A percentile compares a stretch with the other conserved stretches of the same genome.
Conservation (phyloP, 2,329 filamentous ascomycete species). For the Microsporum audouinii region DNA sequence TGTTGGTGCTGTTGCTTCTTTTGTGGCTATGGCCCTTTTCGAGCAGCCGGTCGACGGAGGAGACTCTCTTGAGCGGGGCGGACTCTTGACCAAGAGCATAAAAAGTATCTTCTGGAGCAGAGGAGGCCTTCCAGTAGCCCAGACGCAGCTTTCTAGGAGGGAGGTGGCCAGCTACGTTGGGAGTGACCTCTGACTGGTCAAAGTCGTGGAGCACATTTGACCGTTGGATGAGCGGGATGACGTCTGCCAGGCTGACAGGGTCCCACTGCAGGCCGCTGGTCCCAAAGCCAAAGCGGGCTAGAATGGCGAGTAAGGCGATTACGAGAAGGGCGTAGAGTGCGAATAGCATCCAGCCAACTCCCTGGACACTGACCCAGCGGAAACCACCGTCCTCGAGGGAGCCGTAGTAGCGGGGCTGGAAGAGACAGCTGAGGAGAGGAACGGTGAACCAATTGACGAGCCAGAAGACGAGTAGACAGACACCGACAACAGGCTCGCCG, state of each 20-base stretch:
- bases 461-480: constrained; percentile 62
- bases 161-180: constrained; percentile 37
- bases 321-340: constrained; percentile 60
- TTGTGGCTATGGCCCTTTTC: constrained; percentile 17
- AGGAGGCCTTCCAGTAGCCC: constrained; percentile 73
- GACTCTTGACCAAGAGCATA: constrained; percentile 64
- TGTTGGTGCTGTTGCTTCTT: constrained; percentile 11
- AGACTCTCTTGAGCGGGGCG: constrained; percentile 34
- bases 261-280: constrained; percentile 78
- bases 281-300: constrained; percentile 53
- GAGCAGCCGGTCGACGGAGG: constrained; percentile 22
- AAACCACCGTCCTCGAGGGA: constrained; percentile 49
- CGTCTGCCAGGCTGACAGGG: constrained; percentile 65
- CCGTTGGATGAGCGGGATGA: constrained; percentile 64
- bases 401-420: constrained; percentile 54
- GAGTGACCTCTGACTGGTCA: constrained; percentile 53
- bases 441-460: constrained; percentile 61
- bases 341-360: constrained; percentile 66
- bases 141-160: constrained; percentile 54
- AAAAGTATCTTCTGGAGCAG: constrained; percentile 53
- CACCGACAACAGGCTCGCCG: constrained; percentile 55
- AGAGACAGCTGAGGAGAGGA: constrained; percentile 67
- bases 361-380: constrained; percentile 70
- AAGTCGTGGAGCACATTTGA: constrained; percentile 70
- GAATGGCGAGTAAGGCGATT: constrained; percentile 45